These are phyloP conservation scores for Combretum micranthum DNA, from an alignment of 345 rosid genomes.

Conservation along the genomic window DNA sequence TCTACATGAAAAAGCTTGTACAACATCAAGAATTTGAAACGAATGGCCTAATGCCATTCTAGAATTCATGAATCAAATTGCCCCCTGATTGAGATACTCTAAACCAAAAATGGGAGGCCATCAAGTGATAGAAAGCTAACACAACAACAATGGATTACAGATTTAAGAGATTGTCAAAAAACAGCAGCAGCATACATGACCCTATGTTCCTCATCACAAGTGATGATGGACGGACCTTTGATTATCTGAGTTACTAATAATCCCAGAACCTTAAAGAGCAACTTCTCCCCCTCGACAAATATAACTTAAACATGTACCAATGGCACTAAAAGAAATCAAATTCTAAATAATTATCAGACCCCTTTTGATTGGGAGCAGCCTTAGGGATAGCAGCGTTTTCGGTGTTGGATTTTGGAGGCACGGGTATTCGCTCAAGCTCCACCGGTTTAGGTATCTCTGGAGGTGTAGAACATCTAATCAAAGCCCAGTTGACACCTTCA, in stretches of 20 bases:
- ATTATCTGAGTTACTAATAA: constrained; percentile 26
- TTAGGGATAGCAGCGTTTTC: constrained; percentile 33
- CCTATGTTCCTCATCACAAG: constrained; percentile 35
- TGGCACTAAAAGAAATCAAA: constrained; percentile 77
- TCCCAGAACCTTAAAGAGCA: constrained; percentile 28
- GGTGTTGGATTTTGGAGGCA: constrained; percentile 34
- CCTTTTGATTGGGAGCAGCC: constrained; percentile 37
- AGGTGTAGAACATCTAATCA: constrained; percentile 81
- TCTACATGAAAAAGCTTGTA: no score
- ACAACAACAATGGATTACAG: background rate
- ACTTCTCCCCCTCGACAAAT: constrained; percentile 31
- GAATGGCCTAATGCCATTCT: no score
- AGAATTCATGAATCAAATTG: no score
- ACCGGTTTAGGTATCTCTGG: constrained; percentile 84
- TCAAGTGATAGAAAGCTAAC: no score
- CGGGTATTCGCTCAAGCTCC: constrained; percentile 43
- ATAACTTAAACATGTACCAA: constrained; percentile 19
- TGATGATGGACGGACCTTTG: constrained; percentile 21
- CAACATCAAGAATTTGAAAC: no score
- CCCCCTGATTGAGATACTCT: no score
- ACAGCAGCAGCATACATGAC: constrained; percentile 15
- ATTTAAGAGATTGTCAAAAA: constrained; percentile 11
- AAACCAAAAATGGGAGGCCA: no score
- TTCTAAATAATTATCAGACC: constrained; percentile 77
- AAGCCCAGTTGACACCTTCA: constrained; percentile 92